Evolutionary conservation across 352 stramenopile species (phyloP), one percentile per base, ranked within the genome.

Genomic region (Blastocystis sp.): DNA sequence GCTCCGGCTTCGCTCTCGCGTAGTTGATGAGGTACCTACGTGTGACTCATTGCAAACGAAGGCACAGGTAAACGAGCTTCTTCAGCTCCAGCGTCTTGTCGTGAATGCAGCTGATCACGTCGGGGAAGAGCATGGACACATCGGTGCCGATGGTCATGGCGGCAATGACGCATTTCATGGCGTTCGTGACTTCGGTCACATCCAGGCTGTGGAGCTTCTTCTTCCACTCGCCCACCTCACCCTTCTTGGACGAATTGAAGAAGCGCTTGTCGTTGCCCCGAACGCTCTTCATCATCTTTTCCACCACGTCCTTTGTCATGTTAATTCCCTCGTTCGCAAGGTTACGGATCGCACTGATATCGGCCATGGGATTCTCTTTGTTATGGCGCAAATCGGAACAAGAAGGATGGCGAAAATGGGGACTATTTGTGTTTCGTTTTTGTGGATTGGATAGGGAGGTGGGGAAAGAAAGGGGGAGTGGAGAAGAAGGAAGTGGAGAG

Each of bases 131-230:
- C 92, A 95, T 96, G 17, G 94, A 97, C 14, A 99, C 96, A 91
- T 99, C 96, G 89, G 99, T 99, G 61, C 97, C 97, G 52, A 99
- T 95, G 2, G 96, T 99, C 96, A 99, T 98, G 91, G 95, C 97
- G 34, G 96, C 96, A 91, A 99, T 99, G 53, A 99, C 96, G n/a
- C 70, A 67, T 92, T 99, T 99, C 61, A 99, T 96, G 1, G 97
- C 97, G 89, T 99, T 96, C 74, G 98, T 97, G 92, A 98, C 98
- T 90, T 96, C 96, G 88, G 96, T 94, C 43, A 94, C 93, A 89
- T 97, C 96, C 71, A 94, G 95, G 89, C 96, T 97, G 89, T 97
- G 94, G 61, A 99, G 92, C 90, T 99, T 96, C 90, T 97, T 93
- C 40, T 95, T 94, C 69, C 99, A 92, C 91, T 99, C 97, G 89